A percentile compares a stretch with the other conserved stretches of the same genome.
These are phyloP conservation scores for Eucalyptus urophylla DNA, from an alignment of 345 rosid genomes.

Conservation along the genomic window DNA sequence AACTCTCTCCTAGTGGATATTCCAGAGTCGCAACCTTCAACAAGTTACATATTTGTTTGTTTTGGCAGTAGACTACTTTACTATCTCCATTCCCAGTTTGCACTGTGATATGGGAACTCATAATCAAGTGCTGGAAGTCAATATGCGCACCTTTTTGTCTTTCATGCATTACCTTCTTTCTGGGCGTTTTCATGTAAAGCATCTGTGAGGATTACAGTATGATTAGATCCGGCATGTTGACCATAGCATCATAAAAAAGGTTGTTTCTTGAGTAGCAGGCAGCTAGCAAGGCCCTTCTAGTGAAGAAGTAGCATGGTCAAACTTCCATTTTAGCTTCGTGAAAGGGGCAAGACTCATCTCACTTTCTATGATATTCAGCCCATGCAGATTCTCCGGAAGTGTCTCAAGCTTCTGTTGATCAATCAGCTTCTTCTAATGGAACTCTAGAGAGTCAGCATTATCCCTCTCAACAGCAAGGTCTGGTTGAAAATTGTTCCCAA, in stretches of 20 bases:
- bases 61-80: not conserved
- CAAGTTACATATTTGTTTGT: not conserved
- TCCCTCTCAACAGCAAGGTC: conserved; percentile 18
- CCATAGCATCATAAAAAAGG: not conserved
- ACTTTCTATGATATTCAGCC: conserved; percentile 7
- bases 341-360: not conserved
- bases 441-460: conserved; percentile 20
- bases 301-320: not conserved
- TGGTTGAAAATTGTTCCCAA: conserved; percentile 21
- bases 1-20: not conserved
- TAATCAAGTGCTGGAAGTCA: not conserved
- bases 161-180: not conserved
- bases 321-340: not conserved
- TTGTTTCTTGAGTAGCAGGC: not conserved
- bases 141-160: not conserved
- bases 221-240: not conserved
- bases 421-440: conserved; percentile 23
- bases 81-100: not conserved
- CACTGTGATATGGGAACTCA: not conserved
- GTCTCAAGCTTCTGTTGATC: conserved; percentile 13
- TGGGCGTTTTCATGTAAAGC: not conserved
- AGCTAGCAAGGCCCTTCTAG: not conserved
- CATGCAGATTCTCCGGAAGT: conserved; percentile 7
- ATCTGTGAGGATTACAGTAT: not conserved
- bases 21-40: not conserved